phyloP scores from a whole-genome alignment of 2,329 filamentous ascomycete species.

The Fusarium napiforme region DNA sequence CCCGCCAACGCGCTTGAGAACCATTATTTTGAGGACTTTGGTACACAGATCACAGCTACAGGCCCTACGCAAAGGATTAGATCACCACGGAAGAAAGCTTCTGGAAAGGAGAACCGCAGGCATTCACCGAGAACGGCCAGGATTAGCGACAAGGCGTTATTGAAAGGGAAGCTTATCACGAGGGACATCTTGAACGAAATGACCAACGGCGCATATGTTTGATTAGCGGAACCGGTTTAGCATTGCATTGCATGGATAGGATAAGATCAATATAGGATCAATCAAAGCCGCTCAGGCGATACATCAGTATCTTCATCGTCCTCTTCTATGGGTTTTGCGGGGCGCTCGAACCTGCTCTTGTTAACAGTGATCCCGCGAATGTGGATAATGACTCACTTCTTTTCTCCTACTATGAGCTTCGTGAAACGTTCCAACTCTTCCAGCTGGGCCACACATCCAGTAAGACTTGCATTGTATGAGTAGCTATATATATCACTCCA shows the following conservation, averaged over 20 bases:
- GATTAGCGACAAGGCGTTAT: slow-evolving; percentile 69
- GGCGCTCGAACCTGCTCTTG: slow-evolving; percentile 48
- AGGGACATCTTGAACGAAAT: slow-evolving; percentile 83
- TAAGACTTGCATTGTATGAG: slow-evolving; percentile 64
- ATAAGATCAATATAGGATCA: slow-evolving; percentile 14
- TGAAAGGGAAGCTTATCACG: slow-evolving; percentile 75
- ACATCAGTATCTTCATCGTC: slow-evolving; percentile 35
- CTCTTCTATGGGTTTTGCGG: slow-evolving; percentile 42
- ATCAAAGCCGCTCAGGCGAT: slow-evolving; percentile 27
- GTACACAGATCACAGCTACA: slow-evolving; percentile 59
- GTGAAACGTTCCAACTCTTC: slow-evolving; percentile 66
- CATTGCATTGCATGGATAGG: slow-evolving; percentile 28
- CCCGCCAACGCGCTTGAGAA: slow-evolving; percentile 70
- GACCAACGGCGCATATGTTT: slow-evolving; percentile 57
- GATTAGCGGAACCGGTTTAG: slow-evolving; percentile 21
- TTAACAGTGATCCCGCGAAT: neutral
- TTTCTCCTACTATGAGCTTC: slow-evolving; percentile 68
- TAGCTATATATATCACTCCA: slow-evolving; percentile 69
- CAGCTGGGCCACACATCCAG: slow-evolving; percentile 64
- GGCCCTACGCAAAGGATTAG: slow-evolving; percentile 44
- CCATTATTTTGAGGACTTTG: slow-evolving; percentile 73
- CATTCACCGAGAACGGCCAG: slow-evolving; percentile 66
- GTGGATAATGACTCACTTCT: slow-evolving; percentile 50
- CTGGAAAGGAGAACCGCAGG: slow-evolving; percentile 58
- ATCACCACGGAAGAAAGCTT: slow-evolving; percentile 45